A percentile compares a stretch with the other conserved stretches of the same genome.
These are phyloP conservation scores for Eucalyptus marginata DNA, from an alignment of 345 rosid species.

Conservation along the genomic window DNA sequence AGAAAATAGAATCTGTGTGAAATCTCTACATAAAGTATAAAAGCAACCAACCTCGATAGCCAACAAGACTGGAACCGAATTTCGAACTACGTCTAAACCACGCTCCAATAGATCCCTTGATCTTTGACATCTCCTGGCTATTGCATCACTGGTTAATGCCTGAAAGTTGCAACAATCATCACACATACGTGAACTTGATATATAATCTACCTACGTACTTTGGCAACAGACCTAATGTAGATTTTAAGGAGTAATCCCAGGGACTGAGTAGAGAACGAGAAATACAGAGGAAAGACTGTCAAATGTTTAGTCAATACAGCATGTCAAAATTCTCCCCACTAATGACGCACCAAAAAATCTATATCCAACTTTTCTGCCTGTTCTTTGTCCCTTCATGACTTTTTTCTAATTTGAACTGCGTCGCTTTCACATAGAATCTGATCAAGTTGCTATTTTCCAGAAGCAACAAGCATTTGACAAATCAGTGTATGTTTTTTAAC, in stretches of 20 bases:
- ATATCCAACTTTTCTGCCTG: not conserved
- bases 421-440: not conserved
- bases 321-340: not conserved
- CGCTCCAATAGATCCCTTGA: conserved; percentile 35
- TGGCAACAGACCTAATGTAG: not conserved
- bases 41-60: conserved; percentile 50
- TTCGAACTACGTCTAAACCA: conserved; percentile 34
- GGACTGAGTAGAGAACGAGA: not conserved
- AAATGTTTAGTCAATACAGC: not conserved
- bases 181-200: not conserved
- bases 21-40: not conserved
- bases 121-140: conserved; percentile 36
- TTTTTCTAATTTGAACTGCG: not conserved
- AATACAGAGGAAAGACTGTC: not conserved
- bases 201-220: not conserved
- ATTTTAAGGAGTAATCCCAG: not conserved
- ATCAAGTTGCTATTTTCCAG: not conserved
- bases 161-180: conserved; percentile 17
- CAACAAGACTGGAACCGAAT: conserved; percentile 57
- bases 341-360: not conserved
- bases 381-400: not conserved
- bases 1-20: not conserved
- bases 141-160: conserved; percentile 53
- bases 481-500: not conserved
- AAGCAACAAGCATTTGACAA: not conserved